A percentile compares a stretch with the other conserved stretches of the same genome.
Conservation (phyloP, 495 filamentous ascomycete genomes). For the Neurospora sp. region DNA sequence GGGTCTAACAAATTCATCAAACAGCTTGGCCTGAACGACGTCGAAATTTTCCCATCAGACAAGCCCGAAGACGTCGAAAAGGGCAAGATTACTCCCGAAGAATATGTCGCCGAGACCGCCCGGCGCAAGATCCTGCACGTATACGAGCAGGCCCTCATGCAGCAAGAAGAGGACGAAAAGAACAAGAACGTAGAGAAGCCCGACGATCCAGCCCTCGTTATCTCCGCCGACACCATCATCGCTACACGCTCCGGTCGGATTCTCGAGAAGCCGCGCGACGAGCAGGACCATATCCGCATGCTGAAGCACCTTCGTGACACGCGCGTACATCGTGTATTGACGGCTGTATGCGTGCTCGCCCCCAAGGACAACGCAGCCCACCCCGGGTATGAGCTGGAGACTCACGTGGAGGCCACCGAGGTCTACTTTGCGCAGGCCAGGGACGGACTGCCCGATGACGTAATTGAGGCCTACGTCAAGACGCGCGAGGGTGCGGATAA, state of each 20-base stretch:
- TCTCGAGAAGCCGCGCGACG: conserved; percentile 77
- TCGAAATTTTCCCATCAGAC: conserved; percentile 74
- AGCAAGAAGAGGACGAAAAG: conserved; percentile 26
- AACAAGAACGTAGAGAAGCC: neutral
- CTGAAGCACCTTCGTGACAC: conserved; percentile 67
- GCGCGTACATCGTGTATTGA: conserved; percentile 64
- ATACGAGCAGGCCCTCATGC: conserved; percentile 58
- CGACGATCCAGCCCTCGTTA: conserved; percentile 67
- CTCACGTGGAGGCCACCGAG: conserved; percentile 74
- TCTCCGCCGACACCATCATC: conserved; percentile 89
- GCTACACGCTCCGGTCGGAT: conserved; percentile 64
- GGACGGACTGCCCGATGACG: conserved; percentile 59
- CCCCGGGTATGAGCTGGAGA: conserved; percentile 79
- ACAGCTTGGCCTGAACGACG: conserved; percentile 59
- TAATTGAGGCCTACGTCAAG: conserved; percentile 71
- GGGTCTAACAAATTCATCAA: neutral
- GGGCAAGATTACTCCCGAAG: conserved; percentile 59
- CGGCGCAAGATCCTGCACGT: conserved; percentile 69
- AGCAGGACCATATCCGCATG: conserved; percentile 77
- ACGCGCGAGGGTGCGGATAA: conserved; percentile 94
- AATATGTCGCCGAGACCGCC: conserved; percentile 86
- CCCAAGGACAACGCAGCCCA: conserved; percentile 63
- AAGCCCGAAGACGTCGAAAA: conserved; percentile 79
- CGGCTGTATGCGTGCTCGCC: conserved; percentile 70
- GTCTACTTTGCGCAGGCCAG: conserved; percentile 66